Percentiles rank a stretch among this genome's conserved stretches.
Evolutionary conservation across 148 eudicot genomes (phyloP).

Genomic region (Vaccinium macrocarpon): DNA sequence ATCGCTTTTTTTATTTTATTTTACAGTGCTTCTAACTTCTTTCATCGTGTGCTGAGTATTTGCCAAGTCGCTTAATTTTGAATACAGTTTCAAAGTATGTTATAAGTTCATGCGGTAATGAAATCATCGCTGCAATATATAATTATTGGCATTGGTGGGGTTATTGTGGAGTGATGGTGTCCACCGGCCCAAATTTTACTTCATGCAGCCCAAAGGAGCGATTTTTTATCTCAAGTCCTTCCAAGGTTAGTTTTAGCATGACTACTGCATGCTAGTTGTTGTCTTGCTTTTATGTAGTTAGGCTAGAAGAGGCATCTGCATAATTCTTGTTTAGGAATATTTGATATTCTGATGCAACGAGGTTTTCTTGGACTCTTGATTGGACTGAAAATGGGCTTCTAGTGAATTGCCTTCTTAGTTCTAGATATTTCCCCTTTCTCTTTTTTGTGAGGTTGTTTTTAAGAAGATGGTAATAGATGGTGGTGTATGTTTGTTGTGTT

Average conservation of each 20-base stretch:
- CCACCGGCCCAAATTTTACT: background rate
- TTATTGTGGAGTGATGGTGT: background rate
- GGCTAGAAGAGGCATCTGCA: background rate
- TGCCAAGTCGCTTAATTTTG: background rate
- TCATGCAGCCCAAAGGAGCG: background rate
- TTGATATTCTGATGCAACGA: background rate
- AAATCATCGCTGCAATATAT: background rate
- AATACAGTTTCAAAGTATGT: background rate
- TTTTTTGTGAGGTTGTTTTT: background rate
- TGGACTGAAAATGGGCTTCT: background rate
- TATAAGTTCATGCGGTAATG: background rate
- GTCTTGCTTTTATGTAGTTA: background rate
- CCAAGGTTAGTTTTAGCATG: background rate
- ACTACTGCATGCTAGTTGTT: background rate
- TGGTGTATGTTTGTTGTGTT: background rate
- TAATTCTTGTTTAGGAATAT: background rate
- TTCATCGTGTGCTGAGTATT: background rate
- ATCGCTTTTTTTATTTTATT: background rate
- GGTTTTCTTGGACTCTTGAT: background rate
- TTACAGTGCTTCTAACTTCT: background rate
- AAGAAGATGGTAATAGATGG: background rate
- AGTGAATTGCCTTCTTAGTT: background rate
- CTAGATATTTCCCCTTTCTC: background rate
- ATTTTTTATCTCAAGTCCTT: background rate
- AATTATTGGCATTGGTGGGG: background rate